phyloP scores from a whole-genome alignment of 306 rosid species.

The Cucurbita maxima region DNA sequence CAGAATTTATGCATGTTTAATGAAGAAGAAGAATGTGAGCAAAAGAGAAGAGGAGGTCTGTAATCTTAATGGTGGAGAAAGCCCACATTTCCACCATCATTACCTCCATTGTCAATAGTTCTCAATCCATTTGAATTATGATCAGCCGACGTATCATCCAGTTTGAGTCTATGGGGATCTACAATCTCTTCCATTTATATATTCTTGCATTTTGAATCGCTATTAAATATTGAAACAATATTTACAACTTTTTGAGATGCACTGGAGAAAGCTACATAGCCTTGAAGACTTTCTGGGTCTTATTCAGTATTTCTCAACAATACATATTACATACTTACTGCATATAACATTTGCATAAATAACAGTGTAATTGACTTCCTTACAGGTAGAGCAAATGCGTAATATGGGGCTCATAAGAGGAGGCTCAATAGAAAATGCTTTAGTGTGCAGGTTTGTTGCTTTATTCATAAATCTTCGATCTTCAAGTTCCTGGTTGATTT shows the following conservation, averaged over 20 bases:
- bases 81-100: constrained; percentile 1
- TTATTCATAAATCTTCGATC: constrained; percentile 2
- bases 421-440: constrained; percentile 66
- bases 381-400: constrained; percentile 70
- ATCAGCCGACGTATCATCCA: too few species aligned
- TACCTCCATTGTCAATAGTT: background rate
- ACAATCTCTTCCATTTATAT: background rate
- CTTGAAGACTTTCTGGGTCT: background rate
- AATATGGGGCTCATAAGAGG: constrained; percentile 72
- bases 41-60: background rate
- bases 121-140: background rate
- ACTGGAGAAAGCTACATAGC: background rate
- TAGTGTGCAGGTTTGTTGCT: constrained; percentile 62
- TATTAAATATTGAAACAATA: background rate
- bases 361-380: background rate
- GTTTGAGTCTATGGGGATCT: background rate
- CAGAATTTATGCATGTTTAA: background rate
- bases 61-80: constrained; percentile 21
- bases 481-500: background rate
- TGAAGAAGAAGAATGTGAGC: constrained; percentile 1
- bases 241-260: background rate
- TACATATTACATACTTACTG: background rate
- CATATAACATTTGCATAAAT: background rate
- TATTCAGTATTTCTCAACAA: background rate
- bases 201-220: background rate